Evolutionary conservation across 495 filamentous ascomycete genomes (phyloP).

Genomic region (Aspergillus baeticus): DNA sequence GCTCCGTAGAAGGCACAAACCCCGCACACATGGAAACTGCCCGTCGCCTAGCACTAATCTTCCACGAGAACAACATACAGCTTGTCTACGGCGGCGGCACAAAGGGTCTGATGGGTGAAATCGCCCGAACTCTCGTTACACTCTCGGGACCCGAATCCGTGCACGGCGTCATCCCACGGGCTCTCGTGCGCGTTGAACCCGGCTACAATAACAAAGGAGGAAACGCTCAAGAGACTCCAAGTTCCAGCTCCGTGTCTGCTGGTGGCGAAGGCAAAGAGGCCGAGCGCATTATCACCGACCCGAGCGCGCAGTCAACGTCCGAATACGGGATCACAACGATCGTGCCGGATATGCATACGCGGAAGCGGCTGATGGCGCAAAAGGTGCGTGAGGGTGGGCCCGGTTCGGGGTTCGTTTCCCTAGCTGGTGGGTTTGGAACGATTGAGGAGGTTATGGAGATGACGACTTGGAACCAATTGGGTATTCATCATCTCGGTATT

Average conservation of each 20-base stretch:
- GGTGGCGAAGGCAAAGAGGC: constrained; percentile 35
- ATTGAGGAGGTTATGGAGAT: constrained; percentile 97
- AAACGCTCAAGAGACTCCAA: neutral
- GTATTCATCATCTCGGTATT: constrained; percentile 82
- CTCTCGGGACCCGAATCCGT: constrained; percentile 80
- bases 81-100: constrained; percentile 96
- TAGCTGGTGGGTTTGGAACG: constrained; percentile 90
- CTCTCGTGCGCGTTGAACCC: constrained; percentile 80
- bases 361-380: constrained; percentile 88
- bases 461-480: constrained; percentile 95
- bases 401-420: constrained; percentile 84
- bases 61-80: constrained; percentile 70
- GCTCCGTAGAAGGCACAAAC: constrained; percentile 66
- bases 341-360: constrained; percentile 91
- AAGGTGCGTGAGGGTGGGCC: constrained; percentile 78
- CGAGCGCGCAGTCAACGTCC: constrained; percentile 29
- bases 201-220: constrained; percentile 43
- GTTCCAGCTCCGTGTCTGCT: neutral
- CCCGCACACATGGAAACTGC: constrained; percentile 73
- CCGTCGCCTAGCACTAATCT: constrained; percentile 66
- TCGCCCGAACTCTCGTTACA: constrained; percentile 81
- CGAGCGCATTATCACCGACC: constrained; percentile 32
- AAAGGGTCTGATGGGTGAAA: constrained; percentile 89
- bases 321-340: constrained; percentile 82
- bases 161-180: constrained; percentile 87